Evolutionary conservation across 2,329 filamentous ascomycete species (phyloP).

Genomic region (Colletotrichum gigasporum): DNA sequence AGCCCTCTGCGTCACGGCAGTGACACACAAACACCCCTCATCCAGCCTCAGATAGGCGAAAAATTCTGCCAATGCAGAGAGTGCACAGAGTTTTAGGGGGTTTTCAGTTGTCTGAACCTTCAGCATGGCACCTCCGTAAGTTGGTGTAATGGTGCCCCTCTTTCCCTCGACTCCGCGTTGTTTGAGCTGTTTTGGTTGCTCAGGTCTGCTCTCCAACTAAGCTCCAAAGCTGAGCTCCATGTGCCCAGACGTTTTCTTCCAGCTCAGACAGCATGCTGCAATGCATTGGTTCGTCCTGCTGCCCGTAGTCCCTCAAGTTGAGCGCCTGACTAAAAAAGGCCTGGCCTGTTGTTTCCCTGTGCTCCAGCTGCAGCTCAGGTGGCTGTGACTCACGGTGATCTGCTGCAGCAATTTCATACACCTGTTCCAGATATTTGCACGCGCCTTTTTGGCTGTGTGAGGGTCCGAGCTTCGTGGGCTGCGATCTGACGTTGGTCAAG

Average conservation of each 20-base stretch:
- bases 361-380: background rate
- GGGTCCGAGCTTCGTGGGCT: conserved; percentile 25
- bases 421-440: conserved; percentile 8
- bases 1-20: conserved; percentile 26
- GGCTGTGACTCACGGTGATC: conserved; percentile 14
- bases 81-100: conserved; percentile 24
- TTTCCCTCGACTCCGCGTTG: background rate
- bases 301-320: background rate
- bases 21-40: conserved; percentile 14
- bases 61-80: conserved; percentile 24
- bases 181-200: background rate
- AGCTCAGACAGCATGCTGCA: conserved; percentile 17
- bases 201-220: background rate
- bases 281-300: background rate
- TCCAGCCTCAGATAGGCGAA: conserved; percentile 14
- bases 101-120: conserved; percentile 10
- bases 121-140: background rate
- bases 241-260: background rate
- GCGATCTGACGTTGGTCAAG: conserved; percentile 27
- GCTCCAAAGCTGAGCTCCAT: background rate
- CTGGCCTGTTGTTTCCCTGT: background rate
- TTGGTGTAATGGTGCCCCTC: conserved; percentile 10
- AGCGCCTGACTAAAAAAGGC: background rate
- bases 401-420: conserved; percentile 10
- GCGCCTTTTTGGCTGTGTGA: conserved; percentile 3